Evolutionary conservation across 116 monocot genomes (phyloP), one percentile per base, ranked within the genome.

Genomic region (Cymodocea nodosa): DNA sequence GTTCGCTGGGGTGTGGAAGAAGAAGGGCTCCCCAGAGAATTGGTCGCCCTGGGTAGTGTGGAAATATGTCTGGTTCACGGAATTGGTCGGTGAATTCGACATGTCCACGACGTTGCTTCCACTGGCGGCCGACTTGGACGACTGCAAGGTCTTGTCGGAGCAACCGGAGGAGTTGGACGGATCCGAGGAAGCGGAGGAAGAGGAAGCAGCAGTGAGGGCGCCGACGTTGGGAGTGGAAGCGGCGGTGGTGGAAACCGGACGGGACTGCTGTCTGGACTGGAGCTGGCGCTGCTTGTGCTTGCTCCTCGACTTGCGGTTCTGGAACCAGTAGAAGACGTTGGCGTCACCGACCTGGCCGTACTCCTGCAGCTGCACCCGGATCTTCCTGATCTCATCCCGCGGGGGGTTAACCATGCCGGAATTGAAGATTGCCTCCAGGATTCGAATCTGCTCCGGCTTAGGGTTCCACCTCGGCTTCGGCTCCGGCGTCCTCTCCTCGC

Each of bases 241-340:
- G 16, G 71, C 23, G 35, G 54, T 4, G 51, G 37, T 25, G 22
- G 35, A 9, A 30, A 30, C 52, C 8, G 30, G 52, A 20, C 0
- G 75, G 25, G 22, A 52, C 34, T 12, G 70, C 50, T 18, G 48
- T 22, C 51, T 55, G 58, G 74, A 20, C 30, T 80, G 75, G 64
- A 67, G 72, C 25, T 80, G 72, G 67, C 81, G 68, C 62, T 80
- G 85, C 77, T 97, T 97, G 82, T 85, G 79, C 73, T 97, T 97
- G 84, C 83, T 85, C 51, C 97, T 79, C 48, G 97, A 90, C 78
- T 97, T 97, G 59, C 97, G 87, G 78, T 97, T 97, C 73, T 97
- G 97, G 71, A 97, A 97, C 97, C 97, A 97, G 80, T 97, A 97
- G 90, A 97, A 97, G 71, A 97, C 97, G 71, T 91, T 97, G 73